phyloP scores from a whole-genome alignment of 2,329 filamentous ascomycete species.

The Lecanosticta acicola region DNA sequence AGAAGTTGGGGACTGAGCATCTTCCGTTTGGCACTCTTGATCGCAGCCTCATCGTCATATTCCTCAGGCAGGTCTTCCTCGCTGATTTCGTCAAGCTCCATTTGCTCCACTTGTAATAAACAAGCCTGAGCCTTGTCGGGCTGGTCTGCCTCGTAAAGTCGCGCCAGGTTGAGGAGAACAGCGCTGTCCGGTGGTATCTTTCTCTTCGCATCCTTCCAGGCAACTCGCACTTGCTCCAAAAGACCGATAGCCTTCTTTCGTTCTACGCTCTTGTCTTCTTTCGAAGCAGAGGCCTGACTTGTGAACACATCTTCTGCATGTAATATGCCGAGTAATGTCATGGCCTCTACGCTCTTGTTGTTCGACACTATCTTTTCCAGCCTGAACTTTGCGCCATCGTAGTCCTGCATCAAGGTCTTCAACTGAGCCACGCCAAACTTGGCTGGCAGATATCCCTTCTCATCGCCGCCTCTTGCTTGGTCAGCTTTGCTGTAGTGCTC shows the following conservation, averaged over 20 bases:
- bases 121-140: conserved; percentile 91
- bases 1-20: conserved; percentile 81
- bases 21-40: conserved; percentile 57
- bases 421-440: conserved; percentile 93
- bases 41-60: conserved; percentile 32
- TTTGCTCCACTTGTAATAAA: conserved; percentile 82
- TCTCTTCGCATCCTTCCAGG: conserved; percentile 92
- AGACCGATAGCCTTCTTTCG: conserved; percentile 79
- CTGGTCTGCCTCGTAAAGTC: conserved; percentile 78
- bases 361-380: conserved; percentile 77
- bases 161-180: conserved; percentile 83
- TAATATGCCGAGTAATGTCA: conserved; percentile 83
- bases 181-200: conserved; percentile 74
- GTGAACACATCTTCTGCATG: conserved; percentile 93
- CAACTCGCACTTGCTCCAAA: conserved; percentile 74
- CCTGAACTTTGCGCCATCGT: conserved; percentile 85
- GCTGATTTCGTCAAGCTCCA: conserved; percentile 74
- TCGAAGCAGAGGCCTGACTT: conserved; percentile 62
- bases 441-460: conserved; percentile 84
- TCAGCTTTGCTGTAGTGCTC: conserved; percentile 89
- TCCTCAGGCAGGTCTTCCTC: conserved; percentile 58
- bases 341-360: conserved; percentile 73
- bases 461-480: conserved; percentile 83
- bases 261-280: conserved; percentile 82
- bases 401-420: conserved; percentile 74